Base-by-base conservation (phyloP, 2,329 filamentous ascomycete genomes). In the Pseudopyrenochaeta lycopersici region DNA sequence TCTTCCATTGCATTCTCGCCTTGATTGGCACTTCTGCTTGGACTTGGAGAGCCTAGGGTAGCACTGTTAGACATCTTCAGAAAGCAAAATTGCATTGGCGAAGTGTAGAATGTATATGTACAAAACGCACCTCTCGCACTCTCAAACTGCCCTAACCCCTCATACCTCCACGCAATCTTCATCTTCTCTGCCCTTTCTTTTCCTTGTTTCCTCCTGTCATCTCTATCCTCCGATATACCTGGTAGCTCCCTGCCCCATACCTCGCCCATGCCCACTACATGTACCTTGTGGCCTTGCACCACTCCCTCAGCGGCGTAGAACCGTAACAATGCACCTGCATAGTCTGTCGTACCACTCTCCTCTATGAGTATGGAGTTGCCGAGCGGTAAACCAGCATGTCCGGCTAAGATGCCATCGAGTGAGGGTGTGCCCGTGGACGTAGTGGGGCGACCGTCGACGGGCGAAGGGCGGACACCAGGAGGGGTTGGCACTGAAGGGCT, bases 131-230 rank as follows among this genome's bases (percentile, higher is more conserved):
- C 87, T 88, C 86, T 84, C 67, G 78, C 80, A 62, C 81, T 82
- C 36, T 87, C 87, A 64, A 88, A 88, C 61, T 90, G 89, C 14
- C 90, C 90, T 47, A 98, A 77, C 30, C 87, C 85, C 76, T 98
- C 93, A 78, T 99, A 99, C 74, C 95, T 85, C 95, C 95, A 99
- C 3, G 95, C 95, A 80, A 99, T 99, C 80, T 97, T 98, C 95
- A 99, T 98, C 76, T 89, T 93, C 29, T 81, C 72, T 39, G 71
- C 65, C 63, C 60, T 49, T 57, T 82, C 77, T 47, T 66, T 67
- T 12, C 63, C 67, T 40, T 64, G 60, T 70, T 51, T 63, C 35
- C 55, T 62, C 41, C 63, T 69, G 20, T 66, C 67, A 49, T 33
- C 62, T 73, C 77, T 74, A 74, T 78, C 64, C 62, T 71, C 75